phyloP scores from a whole-genome alignment of 352 stramenopile species.

The Pythium inflatum region DNA sequence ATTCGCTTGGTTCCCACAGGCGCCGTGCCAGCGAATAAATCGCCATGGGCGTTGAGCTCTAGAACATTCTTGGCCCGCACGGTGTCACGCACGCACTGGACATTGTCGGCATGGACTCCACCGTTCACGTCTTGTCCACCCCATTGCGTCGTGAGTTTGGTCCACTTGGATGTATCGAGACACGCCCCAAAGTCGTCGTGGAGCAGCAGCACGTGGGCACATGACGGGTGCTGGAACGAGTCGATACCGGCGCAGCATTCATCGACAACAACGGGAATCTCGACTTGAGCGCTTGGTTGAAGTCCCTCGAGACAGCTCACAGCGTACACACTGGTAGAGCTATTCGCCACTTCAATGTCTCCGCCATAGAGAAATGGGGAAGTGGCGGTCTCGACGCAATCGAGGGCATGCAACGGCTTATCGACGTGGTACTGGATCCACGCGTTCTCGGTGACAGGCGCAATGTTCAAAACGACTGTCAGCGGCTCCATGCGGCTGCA shows the following conservation, averaged over 20 bases:
- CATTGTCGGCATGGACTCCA: slow-evolving; percentile 62
- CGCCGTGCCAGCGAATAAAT: slow-evolving; percentile 42
- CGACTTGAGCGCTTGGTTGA: slow-evolving; percentile 37
- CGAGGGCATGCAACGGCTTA: neutral
- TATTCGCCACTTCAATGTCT: slow-evolving; percentile 27
- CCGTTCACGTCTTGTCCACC: slow-evolving; percentile 61
- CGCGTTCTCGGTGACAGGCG: slow-evolving; percentile 19
- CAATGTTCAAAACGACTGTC: slow-evolving; percentile 25
- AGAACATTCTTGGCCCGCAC: slow-evolving; percentile 44
- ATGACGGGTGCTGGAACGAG: slow-evolving; percentile 45
- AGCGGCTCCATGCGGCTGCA: slow-evolving; percentile 33
- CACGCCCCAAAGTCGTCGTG: slow-evolving; percentile 58
- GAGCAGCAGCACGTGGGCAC: slow-evolving; percentile 53
- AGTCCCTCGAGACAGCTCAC: slow-evolving; percentile 66
- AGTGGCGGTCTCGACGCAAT: slow-evolving; percentile 13
- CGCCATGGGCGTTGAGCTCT: slow-evolving; percentile 52
- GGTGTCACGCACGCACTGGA: slow-evolving; percentile 42
- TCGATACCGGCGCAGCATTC: slow-evolving; percentile 57
- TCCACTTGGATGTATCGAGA: slow-evolving; percentile 52
- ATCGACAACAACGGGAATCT: slow-evolving; percentile 44
- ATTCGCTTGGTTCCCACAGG: slow-evolving; percentile 39
- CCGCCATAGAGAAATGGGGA: slow-evolving; percentile 15
- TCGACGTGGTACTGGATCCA: slow-evolving; percentile 37
- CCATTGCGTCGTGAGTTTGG: slow-evolving; percentile 54
- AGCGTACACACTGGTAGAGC: slow-evolving; percentile 38